A percentile compares a stretch with the other conserved stretches of the same genome.
These are phyloP conservation scores for Penicillium robsamsonii DNA, from an alignment of 495 filamentous ascomycete genomes.

Conservation along the genomic window DNA sequence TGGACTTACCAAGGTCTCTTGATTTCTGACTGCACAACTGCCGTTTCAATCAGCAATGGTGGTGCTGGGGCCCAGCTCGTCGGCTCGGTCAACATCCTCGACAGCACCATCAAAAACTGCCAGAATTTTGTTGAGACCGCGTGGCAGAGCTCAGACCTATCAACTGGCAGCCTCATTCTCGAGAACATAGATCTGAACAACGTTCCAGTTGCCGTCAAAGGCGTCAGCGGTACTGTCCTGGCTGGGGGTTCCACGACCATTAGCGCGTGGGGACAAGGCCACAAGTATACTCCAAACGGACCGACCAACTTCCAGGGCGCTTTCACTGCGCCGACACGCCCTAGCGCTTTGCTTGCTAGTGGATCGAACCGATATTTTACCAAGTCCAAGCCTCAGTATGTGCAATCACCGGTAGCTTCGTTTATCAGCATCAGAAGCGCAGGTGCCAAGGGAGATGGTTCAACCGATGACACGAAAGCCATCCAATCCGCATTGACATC, in stretches of 20 bases:
- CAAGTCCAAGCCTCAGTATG: conserved; percentile 56
- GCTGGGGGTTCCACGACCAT: conserved; percentile 58
- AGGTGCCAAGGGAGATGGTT: conserved; percentile 67
- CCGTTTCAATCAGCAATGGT: conserved; percentile 45
- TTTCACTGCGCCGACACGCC: conserved; percentile 36
- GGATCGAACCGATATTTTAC: conserved; percentile 46
- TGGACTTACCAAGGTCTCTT: conserved; percentile 54
- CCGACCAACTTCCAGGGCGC: conserved; percentile 43
- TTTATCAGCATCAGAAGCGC: conserved; percentile 59
- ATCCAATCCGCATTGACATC: conserved; percentile 46
- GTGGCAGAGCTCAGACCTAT: conserved; percentile 35
- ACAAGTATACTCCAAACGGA: conserved; percentile 46
- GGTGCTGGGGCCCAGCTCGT: conserved; percentile 36
- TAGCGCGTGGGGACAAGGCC: conserved; percentile 53
- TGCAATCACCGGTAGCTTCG: conserved; percentile 42
- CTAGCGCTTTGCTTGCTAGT: conserved; percentile 35
- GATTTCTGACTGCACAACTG: conserved; percentile 51
- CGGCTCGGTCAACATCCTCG: conserved; percentile 52
- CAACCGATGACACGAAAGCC: conserved; percentile 62
- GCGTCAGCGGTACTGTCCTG: conserved; percentile 51
- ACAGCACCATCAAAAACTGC: conserved; percentile 63
- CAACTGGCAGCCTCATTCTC: conserved; percentile 54
- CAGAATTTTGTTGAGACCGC: conserved; percentile 61
- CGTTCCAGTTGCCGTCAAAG: conserved; percentile 59
- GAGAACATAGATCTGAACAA: conserved; percentile 70